phyloP scores from a whole-genome alignment of 176 grass and related monocot genomes.

The Oryza glaberrima region DNA sequence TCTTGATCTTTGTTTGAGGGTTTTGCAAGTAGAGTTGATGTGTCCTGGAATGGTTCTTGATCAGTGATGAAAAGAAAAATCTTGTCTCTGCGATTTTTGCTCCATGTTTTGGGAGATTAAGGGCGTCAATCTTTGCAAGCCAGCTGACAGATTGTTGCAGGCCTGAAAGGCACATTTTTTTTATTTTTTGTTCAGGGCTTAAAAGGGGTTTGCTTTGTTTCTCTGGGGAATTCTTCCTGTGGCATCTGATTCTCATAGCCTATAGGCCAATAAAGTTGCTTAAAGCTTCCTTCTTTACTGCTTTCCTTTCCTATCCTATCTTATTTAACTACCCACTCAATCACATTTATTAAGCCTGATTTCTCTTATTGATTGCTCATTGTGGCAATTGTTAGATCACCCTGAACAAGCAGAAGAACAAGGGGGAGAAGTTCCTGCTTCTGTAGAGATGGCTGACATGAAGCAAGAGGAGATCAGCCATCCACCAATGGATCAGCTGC shows the following conservation, averaged over 20 bases:
- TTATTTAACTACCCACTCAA: background rate
- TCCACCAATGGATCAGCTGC: conserved; percentile 79
- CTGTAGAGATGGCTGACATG: conserved; percentile 57
- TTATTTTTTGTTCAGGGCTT: conserved; percentile 8
- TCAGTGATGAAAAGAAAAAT: background rate
- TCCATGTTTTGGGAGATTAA: background rate
- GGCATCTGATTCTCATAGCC: conserved; percentile 39
- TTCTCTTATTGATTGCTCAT: conserved; percentile 9
- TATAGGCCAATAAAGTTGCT: conserved; percentile 36
- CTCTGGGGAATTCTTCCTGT: conserved; percentile 30
- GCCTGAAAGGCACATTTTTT: conserved; percentile 28
- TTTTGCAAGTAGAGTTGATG: background rate
- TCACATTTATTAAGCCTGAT: conserved; percentile 17
- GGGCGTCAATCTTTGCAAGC: background rate
- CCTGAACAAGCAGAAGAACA: background rate
- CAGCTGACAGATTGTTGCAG: conserved; percentile 3
- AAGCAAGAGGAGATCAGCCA: conserved; percentile 73
- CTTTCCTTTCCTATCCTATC: conserved; percentile 19
- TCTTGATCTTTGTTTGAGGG: background rate
- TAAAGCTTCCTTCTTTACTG: conserved; percentile 38
- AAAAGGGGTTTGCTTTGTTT: background rate
- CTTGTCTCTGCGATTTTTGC: background rate
- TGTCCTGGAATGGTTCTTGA: background rate
- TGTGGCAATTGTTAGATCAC: conserved; percentile 11
- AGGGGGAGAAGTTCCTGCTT: conserved; percentile 11